Evolutionary conservation across 2,329 filamentous ascomycete species (phyloP).

Genomic region (Botrytis galanthina): DNA sequence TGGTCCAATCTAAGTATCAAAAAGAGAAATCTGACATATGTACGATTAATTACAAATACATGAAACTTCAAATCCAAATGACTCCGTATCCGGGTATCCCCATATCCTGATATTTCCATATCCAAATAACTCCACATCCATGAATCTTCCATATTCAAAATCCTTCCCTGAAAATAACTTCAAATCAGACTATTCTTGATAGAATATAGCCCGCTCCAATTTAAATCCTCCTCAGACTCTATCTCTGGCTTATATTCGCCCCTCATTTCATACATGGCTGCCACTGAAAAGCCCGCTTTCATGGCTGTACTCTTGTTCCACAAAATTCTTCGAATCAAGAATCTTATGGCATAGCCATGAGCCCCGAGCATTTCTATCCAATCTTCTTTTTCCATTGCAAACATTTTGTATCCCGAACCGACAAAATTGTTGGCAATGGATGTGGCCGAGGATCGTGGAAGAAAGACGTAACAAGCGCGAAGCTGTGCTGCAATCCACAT

Average conservation of each 20-base stretch:
- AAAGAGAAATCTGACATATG: too few relatives aligned
- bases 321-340: constrained; percentile 6
- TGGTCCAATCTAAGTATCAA: not conserved
- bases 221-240: not conserved
- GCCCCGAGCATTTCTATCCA: constrained; percentile 1
- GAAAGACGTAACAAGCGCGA: not conserved
- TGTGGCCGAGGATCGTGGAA: not conserved
- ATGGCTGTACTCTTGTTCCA: not conserved
- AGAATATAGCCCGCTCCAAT: constrained; percentile 5
- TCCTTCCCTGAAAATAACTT: not conserved
- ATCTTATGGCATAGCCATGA: not conserved
- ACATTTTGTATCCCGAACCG: not conserved
- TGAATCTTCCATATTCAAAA: not conserved
- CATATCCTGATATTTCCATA: not conserved
- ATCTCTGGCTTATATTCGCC: not conserved
- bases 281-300: not conserved
- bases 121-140: not conserved
- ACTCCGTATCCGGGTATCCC: not conserved
- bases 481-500: constrained; percentile 5
- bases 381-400: not conserved
- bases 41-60: not conserved
- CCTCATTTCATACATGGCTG: not conserved
- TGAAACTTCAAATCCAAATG: not conserved
- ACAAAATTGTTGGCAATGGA: not conserved
- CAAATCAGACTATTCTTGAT: not conserved